Percentiles rank a stretch among this genome's conserved stretches.
Evolutionary conservation across 139 green algal species (phyloP).

Genomic region (Closterium sp.): DNA sequence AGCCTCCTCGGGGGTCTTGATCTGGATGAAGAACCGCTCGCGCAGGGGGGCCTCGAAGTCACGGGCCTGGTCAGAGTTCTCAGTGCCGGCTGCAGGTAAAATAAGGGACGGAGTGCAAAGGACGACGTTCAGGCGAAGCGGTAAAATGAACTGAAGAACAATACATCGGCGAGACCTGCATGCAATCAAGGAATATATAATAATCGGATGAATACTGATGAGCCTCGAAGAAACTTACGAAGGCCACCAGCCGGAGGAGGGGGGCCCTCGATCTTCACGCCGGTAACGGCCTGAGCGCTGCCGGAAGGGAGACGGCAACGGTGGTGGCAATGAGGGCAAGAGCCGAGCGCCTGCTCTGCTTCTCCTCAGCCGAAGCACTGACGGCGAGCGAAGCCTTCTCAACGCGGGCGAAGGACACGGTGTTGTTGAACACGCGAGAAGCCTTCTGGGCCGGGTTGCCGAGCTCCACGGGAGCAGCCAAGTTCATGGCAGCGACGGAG

Average conservation of each 20-base stretch:
- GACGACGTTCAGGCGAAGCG: too few species aligned
- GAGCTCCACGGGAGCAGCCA: neutral
- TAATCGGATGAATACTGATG: too few species aligned
- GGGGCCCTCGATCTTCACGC: slow-evolving; percentile 24
- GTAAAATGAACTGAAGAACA: too few species aligned
- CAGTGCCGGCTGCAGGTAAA: slow-evolving; percentile 31
- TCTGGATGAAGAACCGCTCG: slow-evolving; percentile 47
- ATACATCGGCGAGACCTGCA: too few species aligned
- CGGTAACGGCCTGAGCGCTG: slow-evolving; percentile 4
- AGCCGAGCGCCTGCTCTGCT: slow-evolving; percentile 31
- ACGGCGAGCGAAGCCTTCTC: slow-evolving; percentile 4
- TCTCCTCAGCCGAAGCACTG: slow-evolving; percentile 1
- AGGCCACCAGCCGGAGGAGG: slow-evolving; percentile 34
- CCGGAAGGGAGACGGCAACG: slow-evolving; percentile 12
- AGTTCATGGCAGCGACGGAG: neutral
- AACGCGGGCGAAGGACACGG: neutral
- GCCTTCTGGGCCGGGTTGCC: slow-evolving; percentile 11
- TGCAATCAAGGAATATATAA: too few species aligned
- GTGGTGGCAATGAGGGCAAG: slow-evolving; percentile 20
- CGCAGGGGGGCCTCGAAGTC: slow-evolving; percentile 44
- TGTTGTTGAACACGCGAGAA: neutral
- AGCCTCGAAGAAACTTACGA: neutral
- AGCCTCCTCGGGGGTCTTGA: slow-evolving; percentile 2
- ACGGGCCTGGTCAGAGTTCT: slow-evolving; percentile 46
- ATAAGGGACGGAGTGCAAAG: neutral